Conservation (phyloP, 1,284 basidiomycete species). For the Prillingera fragicola region DNA sequence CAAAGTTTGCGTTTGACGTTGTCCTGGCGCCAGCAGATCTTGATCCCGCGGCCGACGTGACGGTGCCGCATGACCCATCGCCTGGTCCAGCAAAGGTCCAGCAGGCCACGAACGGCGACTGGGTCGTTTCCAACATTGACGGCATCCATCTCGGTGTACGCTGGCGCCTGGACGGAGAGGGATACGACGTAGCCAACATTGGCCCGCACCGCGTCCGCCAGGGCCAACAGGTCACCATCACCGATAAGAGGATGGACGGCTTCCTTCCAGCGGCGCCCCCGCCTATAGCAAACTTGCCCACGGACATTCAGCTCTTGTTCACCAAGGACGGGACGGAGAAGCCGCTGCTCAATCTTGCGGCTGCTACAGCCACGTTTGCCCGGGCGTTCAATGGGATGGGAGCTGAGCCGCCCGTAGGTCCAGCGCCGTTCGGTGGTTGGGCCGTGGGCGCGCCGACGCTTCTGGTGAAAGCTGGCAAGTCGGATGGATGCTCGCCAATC, state of each 20-base stretch:
- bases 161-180: constrained; percentile 70
- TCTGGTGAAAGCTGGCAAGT: constrained; percentile 7
- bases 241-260: constrained; percentile 53
- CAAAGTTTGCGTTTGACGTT: constrained; percentile 65
- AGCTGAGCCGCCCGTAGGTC: background rate
- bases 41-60: constrained; percentile 48
- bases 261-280: constrained; percentile 52
- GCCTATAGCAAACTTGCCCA: constrained; percentile 8
- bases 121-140: constrained; percentile 62
- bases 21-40: constrained; percentile 57
- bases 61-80: constrained; percentile 63
- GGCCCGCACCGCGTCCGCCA: constrained; percentile 72
- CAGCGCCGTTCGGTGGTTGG: constrained; percentile 8
- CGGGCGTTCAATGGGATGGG: constrained; percentile 21
- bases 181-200: constrained; percentile 76
- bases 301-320: constrained; percentile 16
- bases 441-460: constrained; percentile 6
- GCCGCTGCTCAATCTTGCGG: constrained; percentile 51
- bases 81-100: constrained; percentile 63
- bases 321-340: background rate
- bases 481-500: constrained; percentile 13
- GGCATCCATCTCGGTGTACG: constrained; percentile 65
- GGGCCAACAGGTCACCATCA: constrained; percentile 73
- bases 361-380: constrained; percentile 65
- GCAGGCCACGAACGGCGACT: constrained; percentile 56